A percentile compares a stretch with the other conserved stretches of the same genome.
phyloP scores from a whole-genome alignment of 1,139 yeast genomes.

The Blastobotrys ciferrii region DNA sequence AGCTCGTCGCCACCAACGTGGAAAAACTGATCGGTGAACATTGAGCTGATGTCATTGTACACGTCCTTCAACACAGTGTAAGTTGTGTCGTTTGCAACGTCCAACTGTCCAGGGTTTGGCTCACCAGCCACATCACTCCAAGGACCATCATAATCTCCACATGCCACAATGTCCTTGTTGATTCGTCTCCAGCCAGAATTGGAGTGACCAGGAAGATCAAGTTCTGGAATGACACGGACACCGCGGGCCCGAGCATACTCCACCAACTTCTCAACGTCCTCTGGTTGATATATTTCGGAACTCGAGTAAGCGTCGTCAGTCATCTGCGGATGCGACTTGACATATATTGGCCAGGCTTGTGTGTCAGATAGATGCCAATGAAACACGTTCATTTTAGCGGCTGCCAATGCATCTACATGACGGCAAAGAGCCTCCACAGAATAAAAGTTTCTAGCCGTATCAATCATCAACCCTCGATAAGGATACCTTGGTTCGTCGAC shows the following conservation, averaged over 20 bases:
- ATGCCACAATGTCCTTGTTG: conserved; percentile 41
- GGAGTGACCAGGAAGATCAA: conserved; percentile 53
- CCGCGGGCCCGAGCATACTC: conserved; percentile 44
- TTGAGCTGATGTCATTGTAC: conserved; percentile 39
- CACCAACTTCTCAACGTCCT: conserved; percentile 39
- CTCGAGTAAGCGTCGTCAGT: conserved; percentile 44
- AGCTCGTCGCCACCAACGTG: conserved; percentile 52
- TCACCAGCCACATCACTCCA: conserved; percentile 42
- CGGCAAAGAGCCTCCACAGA: conserved; percentile 36
- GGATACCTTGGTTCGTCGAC: conserved; percentile 43
- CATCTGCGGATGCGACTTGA: conserved; percentile 44
- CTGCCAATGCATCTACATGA: conserved; percentile 46
- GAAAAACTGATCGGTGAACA: conserved; percentile 44
- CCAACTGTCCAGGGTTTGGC: conserved; percentile 48
- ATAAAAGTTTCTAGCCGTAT: conserved; percentile 46
- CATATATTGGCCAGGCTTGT: conserved; percentile 48
- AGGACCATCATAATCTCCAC: conserved; percentile 34
- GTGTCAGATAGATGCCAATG: conserved; percentile 50
- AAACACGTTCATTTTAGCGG: conserved; percentile 44
- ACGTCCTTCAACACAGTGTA: conserved; percentile 41
- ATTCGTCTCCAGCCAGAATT: conserved; percentile 46
- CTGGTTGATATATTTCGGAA: conserved; percentile 38
- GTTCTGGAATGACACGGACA: conserved; percentile 47
- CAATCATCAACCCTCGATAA: conserved; percentile 50
- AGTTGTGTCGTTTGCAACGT: conserved; percentile 40